Evolutionary conservation across 208 protist genomes (phyloP).

Genomic region (Trypanosoma lewisi): DNA sequence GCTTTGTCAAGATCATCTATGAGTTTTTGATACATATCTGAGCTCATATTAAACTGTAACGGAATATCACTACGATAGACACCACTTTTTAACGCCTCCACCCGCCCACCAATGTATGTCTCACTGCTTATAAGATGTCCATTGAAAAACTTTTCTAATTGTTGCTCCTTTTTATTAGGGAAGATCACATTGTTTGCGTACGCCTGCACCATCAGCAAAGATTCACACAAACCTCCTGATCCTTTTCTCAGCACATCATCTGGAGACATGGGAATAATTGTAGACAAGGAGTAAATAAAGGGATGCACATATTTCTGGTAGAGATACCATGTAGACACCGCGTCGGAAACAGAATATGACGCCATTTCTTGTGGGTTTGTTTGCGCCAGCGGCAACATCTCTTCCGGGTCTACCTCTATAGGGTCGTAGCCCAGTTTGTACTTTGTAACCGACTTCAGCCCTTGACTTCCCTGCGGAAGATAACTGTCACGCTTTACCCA

Average conservation of each 20-base stretch:
- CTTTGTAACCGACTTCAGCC: slow-evolving; percentile 98
- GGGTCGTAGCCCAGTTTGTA: slow-evolving; percentile 99
- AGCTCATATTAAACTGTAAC: slow-evolving; percentile 92
- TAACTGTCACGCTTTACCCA: slow-evolving; percentile 99
- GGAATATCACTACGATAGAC: slow-evolving; percentile 98
- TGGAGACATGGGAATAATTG: slow-evolving; percentile 99
- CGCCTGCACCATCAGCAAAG: slow-evolving; percentile 98
- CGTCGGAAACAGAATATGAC: slow-evolving; percentile 99
- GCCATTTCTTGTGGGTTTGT: slow-evolving; percentile 96
- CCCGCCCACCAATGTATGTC: slow-evolving; percentile 99
- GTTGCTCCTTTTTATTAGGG: slow-evolving; percentile 97
- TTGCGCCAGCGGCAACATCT: slow-evolving; percentile 97
- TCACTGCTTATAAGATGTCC: slow-evolving; percentile 98
- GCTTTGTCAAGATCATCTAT: slow-evolving; percentile 93
- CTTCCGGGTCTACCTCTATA: slow-evolving; percentile 99
- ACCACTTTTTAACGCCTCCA: slow-evolving; percentile 94
- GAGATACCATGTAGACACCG: slow-evolving; percentile 99
- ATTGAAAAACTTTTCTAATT: slow-evolving; percentile 93
- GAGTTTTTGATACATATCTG: slow-evolving; percentile 91
- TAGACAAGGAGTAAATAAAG: slow-evolving; percentile 99
- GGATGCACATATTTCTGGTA: slow-evolving; percentile 99
- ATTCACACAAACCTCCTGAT: slow-evolving; percentile 99
- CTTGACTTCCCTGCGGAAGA: slow-evolving; percentile 97
- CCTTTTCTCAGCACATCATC: slow-evolving; percentile 99
- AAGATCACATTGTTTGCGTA: slow-evolving; percentile 97